Percentiles rank a stretch among this genome's conserved stretches.
Evolutionary conservation across 2,329 filamentous ascomycete genomes (phyloP).

Genomic region (Beauveria scarabaeidicola): DNA sequence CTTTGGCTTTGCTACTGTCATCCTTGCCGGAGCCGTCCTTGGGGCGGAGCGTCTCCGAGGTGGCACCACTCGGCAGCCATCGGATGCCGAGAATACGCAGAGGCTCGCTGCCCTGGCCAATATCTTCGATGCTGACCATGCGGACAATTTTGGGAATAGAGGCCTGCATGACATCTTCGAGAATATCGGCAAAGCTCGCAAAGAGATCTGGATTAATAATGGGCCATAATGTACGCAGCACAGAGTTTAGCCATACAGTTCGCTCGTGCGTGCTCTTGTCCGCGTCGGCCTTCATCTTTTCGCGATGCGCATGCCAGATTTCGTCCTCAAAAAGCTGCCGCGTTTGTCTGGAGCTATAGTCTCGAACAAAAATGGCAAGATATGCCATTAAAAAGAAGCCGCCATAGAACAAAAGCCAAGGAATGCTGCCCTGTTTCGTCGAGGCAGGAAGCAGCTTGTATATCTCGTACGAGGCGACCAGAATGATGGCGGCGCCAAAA

Average conservation of each 20-base stretch:
- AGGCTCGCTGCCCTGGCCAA: constrained; percentile 66
- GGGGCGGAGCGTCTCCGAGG: constrained; percentile 34
- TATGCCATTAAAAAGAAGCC: constrained; percentile 1
- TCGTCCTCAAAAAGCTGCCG: constrained; percentile 58
- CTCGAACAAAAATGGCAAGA: constrained; percentile 36
- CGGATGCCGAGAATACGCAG: constrained; percentile 62
- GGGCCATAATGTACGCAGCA: constrained; percentile 62
- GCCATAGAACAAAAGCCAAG: constrained; percentile 8
- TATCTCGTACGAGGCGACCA: constrained; percentile 19
- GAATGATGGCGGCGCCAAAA: constrained; percentile 26
- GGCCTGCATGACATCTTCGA: constrained; percentile 76
- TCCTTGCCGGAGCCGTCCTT: constrained; percentile 22
- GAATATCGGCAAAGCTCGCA: constrained; percentile 55
- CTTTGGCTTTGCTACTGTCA: constrained; percentile 22
- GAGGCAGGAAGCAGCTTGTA: constrained; percentile 16
- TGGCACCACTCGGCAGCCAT: constrained; percentile 65
- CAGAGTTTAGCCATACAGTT: constrained; percentile 64
- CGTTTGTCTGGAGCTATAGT: constrained; percentile 55
- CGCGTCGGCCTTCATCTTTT: constrained; percentile 37
- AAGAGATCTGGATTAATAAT: constrained; percentile 70
- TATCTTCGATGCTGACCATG: constrained; percentile 68
- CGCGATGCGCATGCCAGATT: constrained; percentile 56
- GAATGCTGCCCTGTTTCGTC: not conserved
- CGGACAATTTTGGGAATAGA: constrained; percentile 59
- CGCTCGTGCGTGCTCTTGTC: constrained; percentile 47